These are phyloP conservation scores for Maudiozyma serrabonitensis DNA, from an alignment of 805 yeast genomes.

Conservation along the genomic window DNA sequence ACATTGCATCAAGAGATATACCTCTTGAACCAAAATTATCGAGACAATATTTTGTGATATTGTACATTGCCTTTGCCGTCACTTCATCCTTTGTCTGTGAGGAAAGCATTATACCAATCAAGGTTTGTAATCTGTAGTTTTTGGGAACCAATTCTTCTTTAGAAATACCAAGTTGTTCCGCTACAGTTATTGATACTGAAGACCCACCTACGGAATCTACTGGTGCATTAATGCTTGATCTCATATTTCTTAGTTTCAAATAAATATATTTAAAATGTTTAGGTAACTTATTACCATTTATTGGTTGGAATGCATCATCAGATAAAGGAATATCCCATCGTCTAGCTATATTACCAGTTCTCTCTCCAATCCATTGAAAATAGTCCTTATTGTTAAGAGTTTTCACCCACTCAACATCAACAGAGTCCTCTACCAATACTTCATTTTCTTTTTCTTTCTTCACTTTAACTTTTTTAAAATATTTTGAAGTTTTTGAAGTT, in stretches of 20 bases:
- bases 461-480: constrained; percentile 1
- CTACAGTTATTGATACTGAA: constrained; percentile 36
- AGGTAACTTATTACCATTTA: constrained; percentile 24
- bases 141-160: constrained; percentile 24
- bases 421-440: constrained; percentile 2
- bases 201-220: constrained; percentile 89
- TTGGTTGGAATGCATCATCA: constrained; percentile 6
- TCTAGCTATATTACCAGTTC: constrained; percentile 20
- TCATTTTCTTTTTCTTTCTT: neutral
- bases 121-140: constrained; percentile 56
- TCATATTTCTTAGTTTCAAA: constrained; percentile 53
- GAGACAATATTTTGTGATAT: constrained; percentile 42
- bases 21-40: constrained; percentile 38
- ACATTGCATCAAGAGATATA: constrained; percentile 45
- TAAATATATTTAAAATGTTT: constrained; percentile 47
- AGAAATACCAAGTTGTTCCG: constrained; percentile 20
- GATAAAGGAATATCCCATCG: constrained; percentile 15
- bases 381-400: constrained; percentile 19
- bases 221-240: constrained; percentile 60
- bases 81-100: constrained; percentile 89
- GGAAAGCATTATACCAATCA: constrained; percentile 76
- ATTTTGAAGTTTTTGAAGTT: constrained; percentile 2
- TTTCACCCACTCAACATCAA: constrained; percentile 23
- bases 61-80: constrained; percentile 61
- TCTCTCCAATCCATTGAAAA: constrained; percentile 18